Evolutionary conservation across 2,329 filamentous ascomycete genomes (phyloP), one percentile per base, ranked within the genome.

Genomic region (Calonectria fujianensis): DNA sequence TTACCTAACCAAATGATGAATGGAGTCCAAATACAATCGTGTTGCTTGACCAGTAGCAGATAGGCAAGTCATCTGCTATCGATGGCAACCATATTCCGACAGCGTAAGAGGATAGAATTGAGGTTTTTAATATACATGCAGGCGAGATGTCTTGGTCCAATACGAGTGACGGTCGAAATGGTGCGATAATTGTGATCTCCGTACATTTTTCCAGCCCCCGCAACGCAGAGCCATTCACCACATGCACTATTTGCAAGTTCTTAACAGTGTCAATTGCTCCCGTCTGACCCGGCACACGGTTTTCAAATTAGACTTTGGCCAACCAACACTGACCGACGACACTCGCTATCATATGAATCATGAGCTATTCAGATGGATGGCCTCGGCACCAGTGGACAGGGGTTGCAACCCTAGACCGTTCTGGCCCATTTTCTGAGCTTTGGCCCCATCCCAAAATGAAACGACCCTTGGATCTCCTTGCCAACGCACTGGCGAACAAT

Each of bases 401-500:
- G 45, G 11, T n/a, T 4, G 5, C 9, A 2, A 8, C 20, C 9
- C 45, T 48, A 54, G 8, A 31, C 13, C n/a, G 4, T 39, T 13
- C n/a, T n/a, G 13, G 11, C n/a, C n/a, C 45, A 48, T 29, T 41
- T 41, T 41, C 35, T 37, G 57, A 29, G 8, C 32, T 63, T 41
- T 41, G 16, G 24, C 35, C 24, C 57, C 11, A 41, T 57, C 29
- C 31, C 11, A 57, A 35, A 35, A 13, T 18, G 35, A 20, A 16
- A 37, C 4, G 39, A 63, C 20, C n/a, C 39, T 24, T 45, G 57
- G 39, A 63, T 63, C 57, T n/a, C 57, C 57, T 61, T n/a, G 27
- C 57, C 35, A 63, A 63, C 57, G 16, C 0, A 39, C 11, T 16
- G 27, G 10, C 24, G 18, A 45, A 45, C 24, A 63, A 37, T n/a